These are phyloP conservation scores for Marchantia paleacea DNA, from an alignment of 225 moss, liverwort and hornwort species.

Conservation along the genomic window DNA sequence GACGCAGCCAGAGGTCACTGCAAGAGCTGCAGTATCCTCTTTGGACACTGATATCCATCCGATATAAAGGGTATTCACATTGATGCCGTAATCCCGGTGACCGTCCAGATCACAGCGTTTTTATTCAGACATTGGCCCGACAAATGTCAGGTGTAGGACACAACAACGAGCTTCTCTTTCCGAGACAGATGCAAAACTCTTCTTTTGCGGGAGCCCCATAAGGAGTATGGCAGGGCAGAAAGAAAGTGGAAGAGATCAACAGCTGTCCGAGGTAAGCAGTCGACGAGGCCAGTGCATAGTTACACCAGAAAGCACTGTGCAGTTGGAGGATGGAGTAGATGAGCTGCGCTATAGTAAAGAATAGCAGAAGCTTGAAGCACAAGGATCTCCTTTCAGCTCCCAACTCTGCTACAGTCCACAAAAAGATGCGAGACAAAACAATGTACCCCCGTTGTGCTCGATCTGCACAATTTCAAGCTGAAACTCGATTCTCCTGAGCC, in stretches of 20 bases:
- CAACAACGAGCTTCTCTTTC: not conserved
- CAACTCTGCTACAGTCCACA: not conserved
- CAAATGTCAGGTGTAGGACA: not conserved
- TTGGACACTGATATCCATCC: not conserved
- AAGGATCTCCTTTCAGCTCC: not conserved
- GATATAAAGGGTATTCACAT: not conserved
- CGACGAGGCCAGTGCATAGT: not conserved
- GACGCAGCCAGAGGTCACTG: not conserved
- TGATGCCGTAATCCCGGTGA: not conserved
- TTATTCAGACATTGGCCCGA: not conserved
- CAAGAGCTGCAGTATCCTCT: not conserved
- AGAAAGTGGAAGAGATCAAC: not conserved
- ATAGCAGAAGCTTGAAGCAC: not conserved
- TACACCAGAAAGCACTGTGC: not conserved
- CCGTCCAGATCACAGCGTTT: not conserved
- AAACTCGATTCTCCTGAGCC: not conserved
- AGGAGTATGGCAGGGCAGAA: not conserved
- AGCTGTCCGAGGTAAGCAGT: not conserved
- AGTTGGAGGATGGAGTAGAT: not conserved
- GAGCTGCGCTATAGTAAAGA: not conserved
- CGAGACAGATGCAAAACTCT: not conserved
- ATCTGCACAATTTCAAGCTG: not conserved
- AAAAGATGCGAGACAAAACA: not conserved
- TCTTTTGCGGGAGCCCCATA: not conserved
- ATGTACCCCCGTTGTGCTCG: not conserved